These are phyloP conservation scores for Penicillium sp. DNA, from an alignment of 2,329 filamentous ascomycete genomes.

Conservation along the genomic window DNA sequence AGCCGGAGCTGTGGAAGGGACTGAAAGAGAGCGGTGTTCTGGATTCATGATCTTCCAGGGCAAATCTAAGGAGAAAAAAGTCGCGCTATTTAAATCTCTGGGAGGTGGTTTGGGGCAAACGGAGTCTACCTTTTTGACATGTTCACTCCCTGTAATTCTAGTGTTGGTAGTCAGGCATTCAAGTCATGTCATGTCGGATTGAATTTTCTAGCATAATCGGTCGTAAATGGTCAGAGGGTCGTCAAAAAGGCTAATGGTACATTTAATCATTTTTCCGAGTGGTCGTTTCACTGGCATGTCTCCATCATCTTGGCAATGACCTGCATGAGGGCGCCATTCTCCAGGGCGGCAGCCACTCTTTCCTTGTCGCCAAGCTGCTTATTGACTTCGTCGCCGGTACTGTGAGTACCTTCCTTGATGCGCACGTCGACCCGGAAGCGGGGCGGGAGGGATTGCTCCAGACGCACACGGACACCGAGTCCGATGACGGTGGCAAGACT, in stretches of 20 bases:
- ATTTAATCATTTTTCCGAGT: background rate
- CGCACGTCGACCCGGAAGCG: slow-evolving; percentile 87
- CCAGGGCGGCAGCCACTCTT: slow-evolving; percentile 84
- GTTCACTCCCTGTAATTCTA: slow-evolving; percentile 20
- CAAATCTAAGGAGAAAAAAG: background rate
- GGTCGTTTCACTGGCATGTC: slow-evolving; percentile 58
- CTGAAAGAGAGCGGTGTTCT: slow-evolving; percentile 84
- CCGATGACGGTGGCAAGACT: slow-evolving; percentile 95
- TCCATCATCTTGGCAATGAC: slow-evolving; percentile 92
- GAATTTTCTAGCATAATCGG: background rate
- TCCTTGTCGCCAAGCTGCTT: slow-evolving; percentile 97
- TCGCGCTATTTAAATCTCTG: slow-evolving; percentile 4
- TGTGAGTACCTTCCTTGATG: slow-evolving; percentile 95
- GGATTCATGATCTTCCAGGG: slow-evolving; percentile 47
- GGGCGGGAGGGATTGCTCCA: slow-evolving; percentile 85
- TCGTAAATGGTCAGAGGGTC: no score
- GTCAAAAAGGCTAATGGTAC: slow-evolving; percentile 3
- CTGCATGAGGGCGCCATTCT: slow-evolving; percentile 83
- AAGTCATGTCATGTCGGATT: slow-evolving; percentile 3
- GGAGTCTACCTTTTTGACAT: slow-evolving; percentile 12
- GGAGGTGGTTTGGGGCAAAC: slow-evolving; percentile 3
- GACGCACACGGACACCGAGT: slow-evolving; percentile 79
- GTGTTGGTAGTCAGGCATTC: slow-evolving; percentile 4
- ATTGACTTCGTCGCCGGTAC: slow-evolving; percentile 89
- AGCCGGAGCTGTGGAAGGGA: slow-evolving; percentile 85